Percentiles rank a stretch among this genome's conserved stretches.
Conservation (phyloP, 2,329 filamentous ascomycete genomes). For the Fusarium goolgardi region DNA sequence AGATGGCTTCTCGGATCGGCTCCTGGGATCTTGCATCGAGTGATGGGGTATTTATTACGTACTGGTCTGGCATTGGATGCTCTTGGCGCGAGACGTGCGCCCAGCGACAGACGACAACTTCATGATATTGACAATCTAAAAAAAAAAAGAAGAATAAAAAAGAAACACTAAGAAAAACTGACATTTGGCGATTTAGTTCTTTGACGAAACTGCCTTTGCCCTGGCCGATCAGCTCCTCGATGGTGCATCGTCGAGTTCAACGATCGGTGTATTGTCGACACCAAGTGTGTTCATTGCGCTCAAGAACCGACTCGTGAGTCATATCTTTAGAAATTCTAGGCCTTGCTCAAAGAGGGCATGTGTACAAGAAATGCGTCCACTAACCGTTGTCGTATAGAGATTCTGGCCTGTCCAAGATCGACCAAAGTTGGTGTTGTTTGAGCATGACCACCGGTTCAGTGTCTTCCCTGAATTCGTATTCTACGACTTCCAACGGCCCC, state of each 20-base stretch:
- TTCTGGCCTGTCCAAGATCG: conserved; percentile 41
- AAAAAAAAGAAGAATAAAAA: not conserved
- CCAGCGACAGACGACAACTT: conserved; percentile 27
- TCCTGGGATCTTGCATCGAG: conserved; percentile 18
- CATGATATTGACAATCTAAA: conserved; percentile 32
- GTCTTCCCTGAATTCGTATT: conserved; percentile 79
- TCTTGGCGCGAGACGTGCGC: conserved; percentile 17
- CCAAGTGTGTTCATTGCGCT: conserved; percentile 82
- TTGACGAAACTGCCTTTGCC: conserved; percentile 74
- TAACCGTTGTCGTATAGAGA: conserved; percentile 34
- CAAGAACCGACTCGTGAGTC: conserved; percentile 70
- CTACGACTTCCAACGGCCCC: conserved; percentile 79
- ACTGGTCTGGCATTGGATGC: conserved; percentile 27
- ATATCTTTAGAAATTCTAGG: no score
- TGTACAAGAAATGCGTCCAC: not conserved
- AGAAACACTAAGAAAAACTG: not conserved
- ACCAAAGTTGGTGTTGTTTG: conserved; percentile 74
- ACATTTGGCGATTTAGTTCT: conserved; percentile 64
- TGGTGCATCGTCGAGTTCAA: conserved; percentile 65
- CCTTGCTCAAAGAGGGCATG: not conserved
- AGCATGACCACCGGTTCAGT: conserved; percentile 78
- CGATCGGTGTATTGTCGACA: conserved; percentile 77
- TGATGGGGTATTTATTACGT: conserved; percentile 41
- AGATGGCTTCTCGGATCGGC: conserved; percentile 40
- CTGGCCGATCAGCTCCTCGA: conserved; percentile 74